Evolutionary conservation across 192 early-diverging fungal species (phyloP).

Genomic region (Piromyces finnis): DNA sequence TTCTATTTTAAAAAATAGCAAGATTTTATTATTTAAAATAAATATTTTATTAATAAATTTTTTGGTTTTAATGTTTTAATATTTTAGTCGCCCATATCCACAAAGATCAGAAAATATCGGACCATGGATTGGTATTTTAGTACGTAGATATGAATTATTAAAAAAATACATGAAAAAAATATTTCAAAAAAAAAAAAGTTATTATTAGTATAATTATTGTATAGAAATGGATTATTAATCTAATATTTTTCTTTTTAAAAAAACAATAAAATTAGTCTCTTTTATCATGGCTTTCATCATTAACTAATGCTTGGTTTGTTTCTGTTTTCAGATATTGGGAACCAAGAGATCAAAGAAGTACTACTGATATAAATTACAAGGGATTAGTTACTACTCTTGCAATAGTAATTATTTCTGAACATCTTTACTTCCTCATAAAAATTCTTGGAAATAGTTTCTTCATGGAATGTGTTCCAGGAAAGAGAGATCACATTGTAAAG

Average conservation of each 20-base stretch:
- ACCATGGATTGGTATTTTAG: conserved; percentile 53
- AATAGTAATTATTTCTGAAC: not conserved
- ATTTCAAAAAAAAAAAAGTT: too few relatives aligned
- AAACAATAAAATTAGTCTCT: too few relatives aligned
- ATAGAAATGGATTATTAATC: not conserved
- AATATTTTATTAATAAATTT: too few relatives aligned
- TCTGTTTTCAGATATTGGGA: not conserved
- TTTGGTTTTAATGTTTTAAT: too few relatives aligned
- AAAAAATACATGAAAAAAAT: too few relatives aligned
- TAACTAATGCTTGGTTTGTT: conserved; percentile 28
- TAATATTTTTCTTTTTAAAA: not conserved
- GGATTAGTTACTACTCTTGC: not conserved
- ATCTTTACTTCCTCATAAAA: not conserved
- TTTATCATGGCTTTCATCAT: conserved; percentile 27
- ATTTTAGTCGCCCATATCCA: conserved; percentile 45
- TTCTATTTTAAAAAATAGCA: not conserved
- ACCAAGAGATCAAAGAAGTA: not conserved
- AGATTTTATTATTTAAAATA: too few relatives aligned
- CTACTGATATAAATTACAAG: not conserved
- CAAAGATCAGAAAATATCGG: conserved; percentile 53
- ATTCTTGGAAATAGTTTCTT: not conserved
- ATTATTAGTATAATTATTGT: too few relatives aligned
- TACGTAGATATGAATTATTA: not conserved
- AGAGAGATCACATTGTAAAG: not conserved
- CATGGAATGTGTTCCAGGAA: not conserved